Evolutionary conservation across 805 yeast species (phyloP).

Genomic region (Wickerhamomyces subpelliculosus): DNA sequence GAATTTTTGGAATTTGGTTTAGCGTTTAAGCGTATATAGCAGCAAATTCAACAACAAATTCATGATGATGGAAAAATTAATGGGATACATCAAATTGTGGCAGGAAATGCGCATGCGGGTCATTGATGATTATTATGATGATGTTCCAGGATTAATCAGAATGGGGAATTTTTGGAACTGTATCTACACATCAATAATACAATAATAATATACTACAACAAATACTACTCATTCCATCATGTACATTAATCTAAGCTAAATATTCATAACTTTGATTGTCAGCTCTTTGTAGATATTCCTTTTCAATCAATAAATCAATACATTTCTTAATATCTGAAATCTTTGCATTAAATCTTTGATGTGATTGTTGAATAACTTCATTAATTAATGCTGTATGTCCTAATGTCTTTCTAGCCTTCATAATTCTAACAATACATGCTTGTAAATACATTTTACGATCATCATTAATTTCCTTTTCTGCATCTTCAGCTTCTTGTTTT

Average conservation of each 20-base stretch:
- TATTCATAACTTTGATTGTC: constrained; percentile 72
- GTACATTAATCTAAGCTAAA: constrained; percentile 54
- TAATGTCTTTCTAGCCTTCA: constrained; percentile 84
- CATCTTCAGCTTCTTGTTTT: constrained; percentile 63
- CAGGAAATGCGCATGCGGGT: no score
- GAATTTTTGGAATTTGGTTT: no score
- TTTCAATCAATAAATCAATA: constrained; percentile 77
- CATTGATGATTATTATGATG: no score
- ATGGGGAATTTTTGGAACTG: no score
- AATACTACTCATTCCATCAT: no score
- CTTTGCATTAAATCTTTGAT: constrained; percentile 73
- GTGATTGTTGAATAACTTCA: constrained; percentile 83
- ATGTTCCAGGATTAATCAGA: no score
- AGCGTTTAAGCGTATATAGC: no score
- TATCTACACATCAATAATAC: no score
- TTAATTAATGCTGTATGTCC: constrained; percentile 76
- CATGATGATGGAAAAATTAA: no score
- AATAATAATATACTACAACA: no score
- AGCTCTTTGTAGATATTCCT: constrained; percentile 75
- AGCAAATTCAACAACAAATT: no score
- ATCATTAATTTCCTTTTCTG: constrained; percentile 76
- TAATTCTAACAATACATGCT: constrained; percentile 92
- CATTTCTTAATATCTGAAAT: constrained; percentile 83
- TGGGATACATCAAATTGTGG: no score
- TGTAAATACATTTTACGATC: constrained; percentile 80